Base-by-base conservation (phyloP, 1,284 basidiomycete genomes). In the Ceratobasidium sp. region DNA sequence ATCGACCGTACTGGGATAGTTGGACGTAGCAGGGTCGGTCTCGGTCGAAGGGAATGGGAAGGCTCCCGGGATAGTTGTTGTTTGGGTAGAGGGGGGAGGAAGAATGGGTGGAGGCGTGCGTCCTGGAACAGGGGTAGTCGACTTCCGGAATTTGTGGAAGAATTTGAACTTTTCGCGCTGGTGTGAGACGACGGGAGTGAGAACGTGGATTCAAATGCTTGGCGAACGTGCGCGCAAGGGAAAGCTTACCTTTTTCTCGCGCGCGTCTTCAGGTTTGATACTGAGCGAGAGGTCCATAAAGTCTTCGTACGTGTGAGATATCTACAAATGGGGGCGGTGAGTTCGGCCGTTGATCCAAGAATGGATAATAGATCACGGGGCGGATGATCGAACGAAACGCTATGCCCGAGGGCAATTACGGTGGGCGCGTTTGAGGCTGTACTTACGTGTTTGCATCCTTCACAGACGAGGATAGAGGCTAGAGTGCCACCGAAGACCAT, bases 241-340 rank as follows among this genome's bases (percentile, higher is more conserved):
- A 45, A 19, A 36, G 31, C 78, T 22, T 50, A 81, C 82, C 79
- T 89, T 94, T 71, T 89, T 85, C 76, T 87, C 86, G 69, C 86
- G 86, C 48, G 92, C 92, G 79, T 93, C 91, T 77, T 95, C 93
- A 1, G 91, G 89, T 81, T 93, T 92, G 80, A 97, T 91, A 79
- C 91, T 91, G 56, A 98, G 86, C 63, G 93, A 95, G 78, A 98
- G 90, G 82, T 98, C 96, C 81, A 93, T 92, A 82, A 98, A 98
- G 80, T 96, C 95, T 82, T 97, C 95, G 80, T 94, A 93, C 14
- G 94, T 97, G 78, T 95, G 91, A 3, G 95, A 97, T 67, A 97
- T 88, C 83, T 94, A 87, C 6, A 19, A n/a, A 33, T 22, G 27
- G 44, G 41, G 17, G 22, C 24, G 45, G 45, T 54, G 22, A 54